Percentiles rank a stretch among this genome's conserved stretches.
phyloP scores from a whole-genome alignment of 306 rosid species.

The Dalbergia cochinchinensis region DNA sequence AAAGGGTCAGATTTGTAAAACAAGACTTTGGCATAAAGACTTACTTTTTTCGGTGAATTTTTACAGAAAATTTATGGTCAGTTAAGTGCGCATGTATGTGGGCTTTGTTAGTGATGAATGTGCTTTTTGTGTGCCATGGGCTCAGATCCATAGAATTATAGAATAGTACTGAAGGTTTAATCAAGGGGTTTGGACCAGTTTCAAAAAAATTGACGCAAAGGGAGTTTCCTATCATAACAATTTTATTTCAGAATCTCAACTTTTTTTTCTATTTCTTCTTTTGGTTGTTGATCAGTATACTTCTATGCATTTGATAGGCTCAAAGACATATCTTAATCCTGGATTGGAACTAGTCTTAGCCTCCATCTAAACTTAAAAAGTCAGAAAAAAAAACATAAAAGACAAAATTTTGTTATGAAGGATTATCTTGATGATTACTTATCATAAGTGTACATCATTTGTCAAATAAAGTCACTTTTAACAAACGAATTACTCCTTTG shows the following conservation, averaged over 20 bases:
- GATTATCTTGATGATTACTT: conserved; percentile 13
- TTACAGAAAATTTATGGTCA: conserved; percentile 33
- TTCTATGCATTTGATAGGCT: too few species aligned
- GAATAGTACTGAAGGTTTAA: not conserved
- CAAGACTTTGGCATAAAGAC: conserved; percentile 20
- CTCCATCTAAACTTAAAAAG: too few species aligned
- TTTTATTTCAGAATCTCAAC: too few species aligned
- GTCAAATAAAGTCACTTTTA: conserved; percentile 34
- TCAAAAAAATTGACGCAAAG: conserved; percentile 18
- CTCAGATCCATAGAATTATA: conserved; percentile 21
- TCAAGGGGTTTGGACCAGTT: conserved; percentile 24
- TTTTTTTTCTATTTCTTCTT: too few species aligned
- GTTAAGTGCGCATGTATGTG: conserved; percentile 15
- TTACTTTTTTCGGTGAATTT: conserved; percentile 16
- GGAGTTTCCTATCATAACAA: conserved; percentile 8
- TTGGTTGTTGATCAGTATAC: too few species aligned
- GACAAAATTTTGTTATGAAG: conserved; percentile 18
- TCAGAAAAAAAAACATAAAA: too few species aligned
- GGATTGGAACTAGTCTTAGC: too few species aligned
- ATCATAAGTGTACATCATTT: conserved; percentile 34
- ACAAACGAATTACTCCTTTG: conserved; percentile 33
- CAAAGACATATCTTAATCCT: too few species aligned
- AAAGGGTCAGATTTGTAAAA: conserved; percentile 44
- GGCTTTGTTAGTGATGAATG: conserved; percentile 13
- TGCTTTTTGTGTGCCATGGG: not conserved